Evolutionary conservation across 1,284 basidiomycete genomes (phyloP), one percentile per base, ranked within the genome.

Genomic region (Sanghuangporus baumii): DNA sequence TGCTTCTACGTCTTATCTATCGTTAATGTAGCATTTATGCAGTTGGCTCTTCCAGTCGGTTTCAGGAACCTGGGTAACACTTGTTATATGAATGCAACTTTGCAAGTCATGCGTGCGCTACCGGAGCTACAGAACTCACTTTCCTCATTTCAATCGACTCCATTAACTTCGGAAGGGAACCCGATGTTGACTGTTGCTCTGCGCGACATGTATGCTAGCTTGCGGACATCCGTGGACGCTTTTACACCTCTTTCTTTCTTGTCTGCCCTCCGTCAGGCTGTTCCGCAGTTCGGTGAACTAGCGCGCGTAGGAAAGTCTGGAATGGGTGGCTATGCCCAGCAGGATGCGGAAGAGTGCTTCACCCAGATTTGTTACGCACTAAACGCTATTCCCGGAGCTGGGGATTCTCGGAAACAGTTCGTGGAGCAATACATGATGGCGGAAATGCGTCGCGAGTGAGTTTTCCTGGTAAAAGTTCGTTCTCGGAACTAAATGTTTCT

Each of bases 281-380:
- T 93, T 18, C 96, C 96, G 2, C 97, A 98, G 74, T 99, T 99
- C 70, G 92, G 88, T 4, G 95, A 99, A 73, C 74, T 81, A 23
- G 66, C 63, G 6, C 66, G 82, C 77, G 73, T 82, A 75, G 71
- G 80, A 71, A 65, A 76, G 74, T 67, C 70, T 67, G 72, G 82
- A 78, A 67, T 72, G 55, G 71, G 71, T 1, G 81, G 81, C 6
- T 96, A 87, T 70, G 89, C 95, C 1, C 96, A 98, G 74, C 96
- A 98, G 81, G 96, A 99, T 72, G 96, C 96, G 12, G 96, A 98
- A 72, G 96, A 99, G 74, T 97, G 93, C 65, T 98, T 93, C 83
- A 86, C 84, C 1, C 86, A 91, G 62, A 86, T 98, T 66, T 77
- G 95, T n/a, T 88, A 89, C 60, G 84, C 89, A 0, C 78, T 98